Conservation (phyloP, 305 asterid genomes). For the Ajuga reptans region DNA sequence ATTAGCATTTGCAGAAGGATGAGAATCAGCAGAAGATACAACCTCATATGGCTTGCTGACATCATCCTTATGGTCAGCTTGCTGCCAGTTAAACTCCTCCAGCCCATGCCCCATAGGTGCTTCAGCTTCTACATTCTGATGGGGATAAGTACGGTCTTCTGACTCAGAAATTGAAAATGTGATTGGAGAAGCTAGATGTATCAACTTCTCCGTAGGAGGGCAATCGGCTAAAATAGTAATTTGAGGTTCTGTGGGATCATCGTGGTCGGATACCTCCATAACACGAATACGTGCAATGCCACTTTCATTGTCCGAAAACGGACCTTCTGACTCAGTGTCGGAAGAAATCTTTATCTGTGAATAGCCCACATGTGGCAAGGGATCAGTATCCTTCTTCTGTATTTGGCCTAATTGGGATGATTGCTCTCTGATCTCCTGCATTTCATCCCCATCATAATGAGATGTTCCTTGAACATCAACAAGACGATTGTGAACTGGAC, state of each 20-base stretch:
- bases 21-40: conserved; percentile 22
- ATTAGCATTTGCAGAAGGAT: conserved; percentile 25
- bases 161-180: conserved; percentile 25
- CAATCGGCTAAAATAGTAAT: conserved; percentile 20
- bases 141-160: conserved; percentile 23
- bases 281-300: conserved; percentile 24
- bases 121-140: conserved; percentile 22
- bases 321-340: conserved; percentile 46
- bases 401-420: conserved; percentile 13
- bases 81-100: conserved; percentile 37
- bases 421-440: conserved; percentile 22
- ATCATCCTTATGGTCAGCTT: conserved; percentile 25
- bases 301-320: conserved; percentile 33
- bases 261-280: conserved; percentile 26
- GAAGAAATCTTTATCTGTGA: conserved; percentile 42
- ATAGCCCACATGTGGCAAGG: conserved; percentile 40
- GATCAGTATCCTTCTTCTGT: conserved; percentile 18
- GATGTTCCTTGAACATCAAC: conserved; percentile 53
- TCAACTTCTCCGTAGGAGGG: conserved; percentile 28
- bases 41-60: conserved; percentile 25
- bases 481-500: conserved; percentile 43
- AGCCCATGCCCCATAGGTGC: conserved; percentile 30
- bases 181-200: conserved; percentile 28
- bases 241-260: conserved; percentile 28
- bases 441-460: conserved; percentile 32